Base-by-base conservation (phyloP, 2,329 filamentous ascomycete genomes). In the Cylindrodendrum hubeiense region DNA sequence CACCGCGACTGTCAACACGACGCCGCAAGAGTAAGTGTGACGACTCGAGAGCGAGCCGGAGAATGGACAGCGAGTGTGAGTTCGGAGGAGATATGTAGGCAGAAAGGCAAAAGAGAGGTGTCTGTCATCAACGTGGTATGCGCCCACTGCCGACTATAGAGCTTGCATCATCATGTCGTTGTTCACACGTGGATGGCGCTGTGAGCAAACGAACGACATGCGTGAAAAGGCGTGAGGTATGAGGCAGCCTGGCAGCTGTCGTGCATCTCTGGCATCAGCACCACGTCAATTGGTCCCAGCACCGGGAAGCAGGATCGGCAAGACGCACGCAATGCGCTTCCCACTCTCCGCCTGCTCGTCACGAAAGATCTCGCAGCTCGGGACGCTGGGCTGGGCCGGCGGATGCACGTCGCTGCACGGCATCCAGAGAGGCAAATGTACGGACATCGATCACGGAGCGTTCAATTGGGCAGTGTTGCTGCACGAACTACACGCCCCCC, bases 401-500 rank as follows among this genome's bases (percentile, higher is more conserved):
- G 43, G 49, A 63, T 52, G 60, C 57, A 62, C 7, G 37, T 39
- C 60, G 62, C 67, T 64, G 59, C 61, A 70, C 67, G 66, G 60
- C 65, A 67, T 66, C 55, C 39, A 33, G 41, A 60, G 50, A 56
- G 52, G 55, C 26, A 43, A 54, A 57, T 65, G 30, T 44, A 37
- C 49, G 67, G 63, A 67, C 49, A 60, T 51, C 46, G 47, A 53
- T 24, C 13, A 63, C 26, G 55, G 44, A 30, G 43, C 15, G 46
- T 60, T 54, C 56, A 47, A 68, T 68, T 59, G 60, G 50, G 33
- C 15, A 51, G 56, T 43, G 52, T 37, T 37, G 50, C 37, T 65
- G 68, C 67, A 71, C 65, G 63, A 72, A 69, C 69, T 65, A 67
- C 68, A 70, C 67, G 46, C 67, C 70, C 71, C 43, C 69, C 59